Evolutionary conservation across 163 green algal species (phyloP).

Genomic region (Scenedesmus sp.): DNA sequence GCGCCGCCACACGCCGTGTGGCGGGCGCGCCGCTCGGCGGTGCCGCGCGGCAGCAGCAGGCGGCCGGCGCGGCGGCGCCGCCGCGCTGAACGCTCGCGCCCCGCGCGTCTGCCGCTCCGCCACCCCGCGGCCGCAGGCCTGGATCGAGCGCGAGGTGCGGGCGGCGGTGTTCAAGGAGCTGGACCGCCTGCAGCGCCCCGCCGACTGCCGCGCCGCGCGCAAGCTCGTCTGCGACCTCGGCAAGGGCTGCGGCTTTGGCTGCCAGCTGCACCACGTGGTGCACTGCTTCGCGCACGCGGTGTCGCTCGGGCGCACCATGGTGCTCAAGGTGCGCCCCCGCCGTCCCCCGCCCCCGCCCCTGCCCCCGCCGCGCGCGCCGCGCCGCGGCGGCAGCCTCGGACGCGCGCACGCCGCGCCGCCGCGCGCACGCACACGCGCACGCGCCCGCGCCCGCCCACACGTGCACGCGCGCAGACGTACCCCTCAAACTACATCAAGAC

Average conservation of each 20-base stretch:
- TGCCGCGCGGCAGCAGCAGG: not conserved
- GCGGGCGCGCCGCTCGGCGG: not conserved
- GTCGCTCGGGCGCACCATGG: slow-evolving; percentile 14
- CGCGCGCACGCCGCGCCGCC: no score
- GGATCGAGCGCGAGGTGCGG: slow-evolving; percentile 8
- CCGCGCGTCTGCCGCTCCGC: no score
- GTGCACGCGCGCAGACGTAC: slow-evolving; percentile 8
- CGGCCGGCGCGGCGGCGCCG: not conserved
- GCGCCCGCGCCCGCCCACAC: no score
- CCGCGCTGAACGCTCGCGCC: no score
- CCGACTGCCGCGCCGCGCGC: slow-evolving; percentile 5
- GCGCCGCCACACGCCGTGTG: no score
- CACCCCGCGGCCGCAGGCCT: slow-evolving; percentile 7
- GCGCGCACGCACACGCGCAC: no score
- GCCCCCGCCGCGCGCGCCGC: no score
- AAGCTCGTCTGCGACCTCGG: slow-evolving; percentile 24
- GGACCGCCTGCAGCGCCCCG: slow-evolving; percentile 7
- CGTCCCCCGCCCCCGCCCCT: no score
- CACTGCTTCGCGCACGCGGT: slow-evolving; percentile 34
- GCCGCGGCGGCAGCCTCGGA: no score
- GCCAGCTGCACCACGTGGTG: slow-evolving; percentile 33
- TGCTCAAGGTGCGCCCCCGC: not conserved
- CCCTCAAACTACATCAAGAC: slow-evolving; percentile 23
- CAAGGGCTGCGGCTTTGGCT: slow-evolving; percentile 40
- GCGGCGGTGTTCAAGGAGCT: not conserved